Conservation (phyloP, 2,329 filamentous ascomycete species). For the Stromatinia cepivora region DNA sequence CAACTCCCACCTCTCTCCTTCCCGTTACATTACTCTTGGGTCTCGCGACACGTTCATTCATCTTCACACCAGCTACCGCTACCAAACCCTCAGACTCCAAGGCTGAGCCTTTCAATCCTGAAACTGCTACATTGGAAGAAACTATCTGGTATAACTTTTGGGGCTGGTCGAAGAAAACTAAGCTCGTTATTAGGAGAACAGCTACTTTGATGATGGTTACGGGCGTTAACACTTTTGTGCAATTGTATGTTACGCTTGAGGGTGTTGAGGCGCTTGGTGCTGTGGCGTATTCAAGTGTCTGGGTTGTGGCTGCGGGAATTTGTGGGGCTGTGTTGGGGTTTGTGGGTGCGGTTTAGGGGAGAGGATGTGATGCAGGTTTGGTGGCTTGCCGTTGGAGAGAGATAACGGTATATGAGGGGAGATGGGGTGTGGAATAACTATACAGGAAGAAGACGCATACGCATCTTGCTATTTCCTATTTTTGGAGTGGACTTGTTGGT, state of each 20-base stretch:
- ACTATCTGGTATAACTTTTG: conserved; percentile 73
- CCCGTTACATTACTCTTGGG: conserved; percentile 61
- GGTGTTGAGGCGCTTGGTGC: conserved; percentile 72
- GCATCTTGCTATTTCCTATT: background rate
- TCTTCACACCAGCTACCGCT: conserved; percentile 69
- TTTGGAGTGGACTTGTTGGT: background rate
- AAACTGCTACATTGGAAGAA: conserved; percentile 63
- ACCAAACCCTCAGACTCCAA: conserved; percentile 51
- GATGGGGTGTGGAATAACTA: background rate
- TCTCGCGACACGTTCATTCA: conserved; percentile 69
- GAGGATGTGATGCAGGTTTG: background rate
- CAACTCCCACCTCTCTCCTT: conserved; percentile 60
- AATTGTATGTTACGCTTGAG: conserved; percentile 64
- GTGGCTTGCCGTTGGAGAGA: conserved; percentile 1
- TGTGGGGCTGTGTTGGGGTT: conserved; percentile 57
- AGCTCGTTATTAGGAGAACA: conserved; percentile 65
- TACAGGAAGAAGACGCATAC: conserved; percentile 12
- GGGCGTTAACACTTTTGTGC: conserved; percentile 60
- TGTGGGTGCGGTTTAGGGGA: conserved; percentile 50
- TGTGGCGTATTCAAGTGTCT: conserved; percentile 69
- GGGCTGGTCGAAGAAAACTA: conserved; percentile 63
- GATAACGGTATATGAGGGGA: conserved; percentile 5
- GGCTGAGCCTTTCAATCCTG: conserved; percentile 60
- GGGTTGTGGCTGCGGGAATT: conserved; percentile 64
- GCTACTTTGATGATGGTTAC: conserved; percentile 58